Conservation (phyloP, 2,329 filamentous ascomycete species). For the Trichophyton verrucosum region DNA sequence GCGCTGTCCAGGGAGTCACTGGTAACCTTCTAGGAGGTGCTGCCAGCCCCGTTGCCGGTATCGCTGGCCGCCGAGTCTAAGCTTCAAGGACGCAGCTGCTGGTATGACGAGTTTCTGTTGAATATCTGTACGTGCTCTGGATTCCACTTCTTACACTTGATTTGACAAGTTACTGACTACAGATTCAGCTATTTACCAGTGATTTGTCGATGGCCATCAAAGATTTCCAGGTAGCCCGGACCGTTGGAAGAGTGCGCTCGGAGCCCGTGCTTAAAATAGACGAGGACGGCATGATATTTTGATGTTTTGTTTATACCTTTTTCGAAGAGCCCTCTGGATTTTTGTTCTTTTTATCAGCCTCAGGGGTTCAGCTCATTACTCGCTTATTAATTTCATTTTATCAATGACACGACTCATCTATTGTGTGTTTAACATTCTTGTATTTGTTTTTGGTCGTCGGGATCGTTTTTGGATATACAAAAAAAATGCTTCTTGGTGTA, state of each 20-base stretch:
- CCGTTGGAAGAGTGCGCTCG: neutral
- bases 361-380: neutral
- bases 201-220: neutral
- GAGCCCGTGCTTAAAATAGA: neutral
- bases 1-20: neutral
- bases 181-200: neutral
- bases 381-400: neutral
- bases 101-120: neutral
- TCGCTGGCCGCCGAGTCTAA: neutral
- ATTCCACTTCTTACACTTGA: neutral
- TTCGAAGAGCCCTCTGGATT: neutral
- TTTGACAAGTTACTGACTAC: neutral
- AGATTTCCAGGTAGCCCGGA: neutral
- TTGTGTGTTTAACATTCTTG: neutral
- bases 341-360: neutral
- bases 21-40: neutral
- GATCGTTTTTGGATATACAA: neutral
- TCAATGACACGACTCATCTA: neutral
- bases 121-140: neutral
- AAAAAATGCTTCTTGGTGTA: neutral
- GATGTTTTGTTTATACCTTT: constrained; percentile 1
- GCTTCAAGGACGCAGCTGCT: neutral
- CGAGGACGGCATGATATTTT: neutral
- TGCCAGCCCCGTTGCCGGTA: neutral
- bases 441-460: neutral